phyloP scores from a whole-genome alignment of 305 asterid genomes.

The Striga hermonthica region DNA sequence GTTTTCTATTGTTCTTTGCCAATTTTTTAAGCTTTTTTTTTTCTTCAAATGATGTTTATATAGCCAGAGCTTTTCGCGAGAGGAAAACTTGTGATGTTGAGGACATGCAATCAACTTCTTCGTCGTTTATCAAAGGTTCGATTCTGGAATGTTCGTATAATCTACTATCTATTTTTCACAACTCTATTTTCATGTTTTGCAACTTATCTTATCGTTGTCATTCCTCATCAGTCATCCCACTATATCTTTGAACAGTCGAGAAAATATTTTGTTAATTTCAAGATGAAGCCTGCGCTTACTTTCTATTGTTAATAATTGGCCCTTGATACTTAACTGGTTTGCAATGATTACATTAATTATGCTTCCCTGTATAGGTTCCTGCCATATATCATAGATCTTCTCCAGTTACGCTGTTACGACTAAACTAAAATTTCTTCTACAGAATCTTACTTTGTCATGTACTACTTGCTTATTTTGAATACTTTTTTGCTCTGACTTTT shows the following conservation, averaged over 20 bases:
- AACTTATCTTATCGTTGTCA: not conserved
- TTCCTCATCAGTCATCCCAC: no score
- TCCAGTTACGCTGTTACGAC: conserved; percentile 6
- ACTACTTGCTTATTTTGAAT: conserved; percentile 23
- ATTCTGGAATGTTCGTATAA: conserved; percentile 25
- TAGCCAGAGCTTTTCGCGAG: conserved; percentile 97
- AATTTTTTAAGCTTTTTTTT: conserved; percentile 15
- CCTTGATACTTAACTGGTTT: conserved; percentile 4
- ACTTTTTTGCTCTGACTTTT: conserved; percentile 4
- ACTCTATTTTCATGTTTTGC: conserved; percentile 16
- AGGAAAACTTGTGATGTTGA: conserved; percentile 98
- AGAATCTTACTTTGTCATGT: conserved; percentile 8
- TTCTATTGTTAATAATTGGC: conserved; percentile 12
- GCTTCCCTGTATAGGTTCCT: conserved; percentile 3
- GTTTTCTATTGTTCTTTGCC: conserved; percentile 22
- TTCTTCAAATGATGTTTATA: conserved; percentile 19
- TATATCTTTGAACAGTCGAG: not conserved
- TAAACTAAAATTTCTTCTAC: conserved; percentile 5
- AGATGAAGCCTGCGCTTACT: conserved; percentile 4
- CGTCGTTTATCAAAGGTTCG: conserved; percentile 94
- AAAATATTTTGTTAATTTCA: conserved; percentile 11
- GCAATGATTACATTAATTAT: conserved; percentile 15
- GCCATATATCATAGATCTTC: conserved; percentile 22
- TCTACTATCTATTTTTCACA: conserved; percentile 8
- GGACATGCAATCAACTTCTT: conserved; percentile 98